Percentiles rank a stretch among this genome's conserved stretches.
These are phyloP conservation scores for Lyophyllum shimeji DNA, from an alignment of 768 basidiomycete genomes.

Conservation along the genomic window DNA sequence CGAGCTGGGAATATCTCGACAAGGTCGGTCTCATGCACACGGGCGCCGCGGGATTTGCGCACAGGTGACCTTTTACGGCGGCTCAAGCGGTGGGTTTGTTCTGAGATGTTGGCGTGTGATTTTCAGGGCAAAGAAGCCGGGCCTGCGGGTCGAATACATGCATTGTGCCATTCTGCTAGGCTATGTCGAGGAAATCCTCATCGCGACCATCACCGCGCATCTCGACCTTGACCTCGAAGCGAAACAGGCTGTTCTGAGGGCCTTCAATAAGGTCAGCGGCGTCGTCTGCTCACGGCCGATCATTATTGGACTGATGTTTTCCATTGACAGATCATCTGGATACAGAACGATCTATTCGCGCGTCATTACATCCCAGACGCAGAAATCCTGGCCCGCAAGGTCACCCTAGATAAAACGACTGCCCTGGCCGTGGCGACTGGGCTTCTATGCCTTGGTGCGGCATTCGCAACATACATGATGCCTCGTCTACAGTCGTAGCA, in stretches of 20 bases:
- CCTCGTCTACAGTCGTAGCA: neutral
- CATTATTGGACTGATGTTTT: neutral
- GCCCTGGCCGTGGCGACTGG: neutral
- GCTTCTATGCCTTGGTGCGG: neutral
- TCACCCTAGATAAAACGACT: neutral
- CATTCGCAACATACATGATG: neutral
- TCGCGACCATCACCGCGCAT: slow-evolving; percentile 38
- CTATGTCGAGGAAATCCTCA: slow-evolving; percentile 45
- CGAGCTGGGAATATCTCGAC: slow-evolving; percentile 46
- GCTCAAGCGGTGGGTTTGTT: too few relatives aligned
- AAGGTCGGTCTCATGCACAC: slow-evolving; percentile 55
- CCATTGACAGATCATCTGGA: slow-evolving; percentile 40
- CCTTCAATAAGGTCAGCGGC: slow-evolving; percentile 40
- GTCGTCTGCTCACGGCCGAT: neutral
- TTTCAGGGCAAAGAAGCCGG: slow-evolving; percentile 25
- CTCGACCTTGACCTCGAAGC: slow-evolving; percentile 34
- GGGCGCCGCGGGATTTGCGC: slow-evolving; percentile 40
- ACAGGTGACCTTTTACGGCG: slow-evolving; percentile 27
- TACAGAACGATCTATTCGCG: slow-evolving; percentile 37
- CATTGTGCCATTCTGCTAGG: slow-evolving; percentile 40
- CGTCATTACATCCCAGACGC: slow-evolving; percentile 16
- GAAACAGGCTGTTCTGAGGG: slow-evolving; percentile 40
- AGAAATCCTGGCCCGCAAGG: neutral
- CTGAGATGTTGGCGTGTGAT: neutral
- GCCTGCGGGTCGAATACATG: slow-evolving; percentile 37